Evolutionary conservation across 257 asterid genomes (phyloP), one percentile per base, ranked within the genome.

Genomic region (Solanum tacnaense): DNA sequence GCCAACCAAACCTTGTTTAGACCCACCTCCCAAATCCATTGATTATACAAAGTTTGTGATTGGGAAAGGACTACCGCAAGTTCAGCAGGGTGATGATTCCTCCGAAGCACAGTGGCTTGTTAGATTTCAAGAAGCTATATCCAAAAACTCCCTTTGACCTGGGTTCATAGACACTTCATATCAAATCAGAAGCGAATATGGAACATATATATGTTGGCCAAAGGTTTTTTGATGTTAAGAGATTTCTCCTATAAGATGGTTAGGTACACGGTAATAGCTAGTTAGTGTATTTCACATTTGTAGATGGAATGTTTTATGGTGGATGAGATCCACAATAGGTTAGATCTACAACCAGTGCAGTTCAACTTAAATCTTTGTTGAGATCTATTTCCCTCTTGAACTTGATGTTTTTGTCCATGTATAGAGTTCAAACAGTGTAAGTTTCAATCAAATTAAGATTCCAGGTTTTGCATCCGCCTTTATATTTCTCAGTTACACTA

Each of bases 91-190:
- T 32, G 89, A 82, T 88, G 88, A 89, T 44, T 94, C 98, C 46
- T 93, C 94, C 60, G 98, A 96, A 91, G 98, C 98, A 7, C 96
- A 96, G 34, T 96, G 98, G 99, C 89, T 88, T 81, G 97, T 91
- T 21, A 94, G 96, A 85, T 97, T 97, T 76, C 94, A 96, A 5
- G 99, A 97, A 87, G 98, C 90, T 32, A 93, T 97, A 82, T 96
- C 99, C 31, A 97, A 94, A 87, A 96, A 89, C 93, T 93, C 94
- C 21, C 81, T 97, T 49, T 97, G 88, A 89, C 29, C 29, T 31
- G 79, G 83, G 82, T 35, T 85, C 10, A 29, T 11, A 7, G 84
- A 5, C 49, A 9, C 62, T 65, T 44, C 46, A 83, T 13, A 46
- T 68, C 84, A 81, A 34, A 68, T 25, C 36, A 38, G 31, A 87